phyloP scores from a whole-genome alignment of 1,284 basidiomycete species.

The Cryptococcus sp. region DNA sequence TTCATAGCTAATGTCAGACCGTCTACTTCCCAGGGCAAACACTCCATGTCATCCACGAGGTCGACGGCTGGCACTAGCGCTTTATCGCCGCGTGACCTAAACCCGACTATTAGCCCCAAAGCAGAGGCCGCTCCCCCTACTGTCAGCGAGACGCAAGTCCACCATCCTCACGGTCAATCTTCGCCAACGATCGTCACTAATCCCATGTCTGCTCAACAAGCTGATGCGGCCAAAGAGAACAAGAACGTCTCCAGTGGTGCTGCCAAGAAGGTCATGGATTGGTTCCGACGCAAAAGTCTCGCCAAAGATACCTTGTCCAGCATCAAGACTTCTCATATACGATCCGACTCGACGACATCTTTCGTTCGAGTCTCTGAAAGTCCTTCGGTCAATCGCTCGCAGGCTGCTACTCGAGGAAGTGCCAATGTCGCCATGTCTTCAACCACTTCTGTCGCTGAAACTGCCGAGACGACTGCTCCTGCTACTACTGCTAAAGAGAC shows the following conservation, averaged over 20 bases:
- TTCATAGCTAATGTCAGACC: neutral
- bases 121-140: constrained; percentile 12
- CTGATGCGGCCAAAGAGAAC: constrained; percentile 6
- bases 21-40: neutral
- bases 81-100: neutral
- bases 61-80: neutral
- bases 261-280: constrained; percentile 61
- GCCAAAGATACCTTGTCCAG: constrained; percentile 42
- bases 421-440: constrained; percentile 26
- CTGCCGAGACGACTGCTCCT: constrained; percentile 16
- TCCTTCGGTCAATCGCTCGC: constrained; percentile 5
- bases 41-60: neutral
- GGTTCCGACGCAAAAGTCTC: constrained; percentile 57
- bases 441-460: constrained; percentile 23
- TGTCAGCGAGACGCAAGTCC: constrained; percentile 3
- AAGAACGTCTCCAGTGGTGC: constrained; percentile 50
- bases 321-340: constrained; percentile 21
- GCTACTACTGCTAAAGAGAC: constrained; percentile 12
- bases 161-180: constrained; percentile 22
- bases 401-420: constrained; percentile 7
- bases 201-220: constrained; percentile 19
- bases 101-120: constrained; percentile 18
- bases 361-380: constrained; percentile 27
- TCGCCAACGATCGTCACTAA: constrained; percentile 39
- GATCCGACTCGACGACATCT: constrained; percentile 26